Evolutionary conservation across 805 yeast species (phyloP), one percentile per base, ranked within the genome.

Genomic region (Cyberlindnera saturnus): DNA sequence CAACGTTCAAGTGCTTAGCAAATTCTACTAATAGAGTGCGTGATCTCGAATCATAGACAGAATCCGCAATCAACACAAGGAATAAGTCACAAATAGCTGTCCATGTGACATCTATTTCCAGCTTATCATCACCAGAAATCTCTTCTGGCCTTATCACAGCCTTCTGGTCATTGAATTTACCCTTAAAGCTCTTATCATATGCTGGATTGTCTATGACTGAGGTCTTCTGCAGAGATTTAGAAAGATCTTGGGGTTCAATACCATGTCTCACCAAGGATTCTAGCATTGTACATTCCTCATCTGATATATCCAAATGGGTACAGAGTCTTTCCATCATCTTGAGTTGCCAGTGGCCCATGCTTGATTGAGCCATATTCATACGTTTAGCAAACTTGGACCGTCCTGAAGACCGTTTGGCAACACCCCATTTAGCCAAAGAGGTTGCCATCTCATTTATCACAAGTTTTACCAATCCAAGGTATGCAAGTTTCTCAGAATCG

Each of bases 51-150:
- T 93, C 99, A 59, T 88, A 95, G 43, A 79, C 75, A 0, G 96
- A 88, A 47, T 89, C 95, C 40, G 89, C 81, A 15, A 93, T 65
- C 3, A 91, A 67, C 9, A 86, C 72, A 34, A 93, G 68, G 57
- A 91, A 91, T 38, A 93, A 65, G 60, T 93, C 99, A 65, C 99
- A 95, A 6, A 93, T 68, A 13, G 91, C 75, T 0, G 96, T 90
- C 99, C 99, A 95, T 28, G 90, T 78, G 18, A 93, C 75, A 55
- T 90, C 96, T 42, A 86, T 73, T 23, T 81, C 77, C 7, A 82
- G 49, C 3, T 54, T 62, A 13, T 62, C 55, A n/a, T 65, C 46
- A n/a, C 60, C 49, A 15, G 62, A 61, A 6, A 43, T 45, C 23
- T 48, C 51, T n/a, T 48, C 51, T 6, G 48, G 51, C 13, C 47